These are phyloP conservation scores for Cercospora brassicicola DNA, from an alignment of 2,329 filamentous ascomycete species.

Conservation along the genomic window DNA sequence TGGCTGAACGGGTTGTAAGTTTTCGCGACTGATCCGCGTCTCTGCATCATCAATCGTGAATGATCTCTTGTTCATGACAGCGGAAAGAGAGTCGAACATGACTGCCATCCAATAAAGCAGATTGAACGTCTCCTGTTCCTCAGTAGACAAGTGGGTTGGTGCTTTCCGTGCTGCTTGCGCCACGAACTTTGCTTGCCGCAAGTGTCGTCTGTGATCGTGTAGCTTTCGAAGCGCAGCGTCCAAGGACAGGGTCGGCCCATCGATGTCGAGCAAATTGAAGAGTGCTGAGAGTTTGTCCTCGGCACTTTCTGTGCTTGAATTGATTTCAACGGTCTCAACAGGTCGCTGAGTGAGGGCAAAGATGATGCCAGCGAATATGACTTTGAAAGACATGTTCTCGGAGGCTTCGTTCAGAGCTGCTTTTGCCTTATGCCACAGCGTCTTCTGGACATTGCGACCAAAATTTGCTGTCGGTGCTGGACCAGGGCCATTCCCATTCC, in stretches of 20 bases:
- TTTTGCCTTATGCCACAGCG: conserved; percentile 25
- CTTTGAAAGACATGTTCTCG: conserved; percentile 23
- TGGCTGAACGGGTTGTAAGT: neutral
- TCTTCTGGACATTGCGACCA: conserved; percentile 21
- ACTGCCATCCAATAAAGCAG: conserved; percentile 27
- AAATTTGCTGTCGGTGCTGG: conserved; percentile 13
- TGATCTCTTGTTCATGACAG: conserved; percentile 21
- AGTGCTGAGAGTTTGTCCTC: conserved; percentile 19
- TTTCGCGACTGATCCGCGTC: conserved; percentile 16
- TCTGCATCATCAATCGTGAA: conserved; percentile 23
- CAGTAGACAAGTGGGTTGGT: conserved; percentile 16
- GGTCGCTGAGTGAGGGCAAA: conserved; percentile 25
- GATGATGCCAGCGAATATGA: conserved; percentile 25
- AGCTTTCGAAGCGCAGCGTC: conserved; percentile 24
- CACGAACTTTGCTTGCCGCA: conserved; percentile 7
- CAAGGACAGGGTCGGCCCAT: conserved; percentile 21
- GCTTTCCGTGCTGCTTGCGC: conserved; percentile 11
- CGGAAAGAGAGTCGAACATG: conserved; percentile 28
- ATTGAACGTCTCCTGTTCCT: conserved; percentile 22
- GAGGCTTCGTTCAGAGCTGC: conserved; percentile 19
- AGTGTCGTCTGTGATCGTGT: conserved; percentile 21
- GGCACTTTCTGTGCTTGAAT: conserved; percentile 3
- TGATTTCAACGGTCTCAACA: neutral
- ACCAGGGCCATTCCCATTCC: neutral
- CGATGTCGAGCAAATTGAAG: conserved; percentile 20